Base-by-base conservation (phyloP, 2,329 filamentous ascomycete species). In the Phoma sp. region DNA sequence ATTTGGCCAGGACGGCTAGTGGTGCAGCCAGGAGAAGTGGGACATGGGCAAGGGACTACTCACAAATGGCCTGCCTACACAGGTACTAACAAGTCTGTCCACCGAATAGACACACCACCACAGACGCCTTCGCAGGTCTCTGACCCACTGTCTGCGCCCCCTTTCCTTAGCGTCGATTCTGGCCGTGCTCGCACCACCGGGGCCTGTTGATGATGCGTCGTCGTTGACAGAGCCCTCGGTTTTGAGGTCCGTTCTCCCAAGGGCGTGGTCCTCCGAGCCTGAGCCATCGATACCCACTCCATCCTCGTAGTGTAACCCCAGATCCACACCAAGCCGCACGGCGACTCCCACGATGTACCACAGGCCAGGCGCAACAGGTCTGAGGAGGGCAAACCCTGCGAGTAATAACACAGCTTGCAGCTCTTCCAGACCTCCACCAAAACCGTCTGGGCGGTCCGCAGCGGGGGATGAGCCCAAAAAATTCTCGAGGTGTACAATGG, bases 61-160 rank as follows among this genome's bases (percentile, higher is more conserved):
- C 47, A 67, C 93, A 68, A 97, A 96, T 6, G 93, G 95, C 50
- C 93, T 83, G 33, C 93, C 93, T 24, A 98, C 93, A 65, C 93
- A 97, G 22, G 91, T 93, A 68, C 91, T 95, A 45, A 98, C 93
- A 4, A 98, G 86, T n/a, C 93, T 86, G 75, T 98, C 93, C 50
- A 98, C 86, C 4, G 91, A 93, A 75, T 98, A 98, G 1, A 93
- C 93, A 77, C 92, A 96, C 93, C 95, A 98, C 92, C 93, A 98
- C 11, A 98, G 80, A 29, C 93, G 85, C 52, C 93, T 84, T 46
- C 92, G 86, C 59, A 96, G 83, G 72, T 98, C 95, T 47, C 93
- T 86, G 35, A 91, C 83, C 83, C 91, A 97, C 74, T 96, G 86
- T 52, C 90, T 84, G 43, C 89, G 84, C 18, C 89, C 80, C 73